Evolutionary conservation across 768 basidiomycete species (phyloP), one percentile per base, ranked within the genome.

Genomic region (Kwoniella sp.): DNA sequence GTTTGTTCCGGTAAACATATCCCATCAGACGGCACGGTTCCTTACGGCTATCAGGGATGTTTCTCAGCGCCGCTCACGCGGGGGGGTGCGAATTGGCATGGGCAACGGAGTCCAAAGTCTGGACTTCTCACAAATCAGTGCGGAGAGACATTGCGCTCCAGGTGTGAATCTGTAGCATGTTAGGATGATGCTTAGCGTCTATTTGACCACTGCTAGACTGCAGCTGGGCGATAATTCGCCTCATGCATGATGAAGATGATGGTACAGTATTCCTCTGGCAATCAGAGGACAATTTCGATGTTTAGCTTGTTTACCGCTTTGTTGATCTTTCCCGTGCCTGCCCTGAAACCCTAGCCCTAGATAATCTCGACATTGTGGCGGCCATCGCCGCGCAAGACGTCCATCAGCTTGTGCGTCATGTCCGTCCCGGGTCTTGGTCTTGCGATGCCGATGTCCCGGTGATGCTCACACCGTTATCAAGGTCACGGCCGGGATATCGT

Each of bases 21-120:
- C 41, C 41, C 41, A 45, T 45, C 41, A 20, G 41, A 11, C 41
- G 41, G 41, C 8, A 45, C 41, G 41, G 41, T 45, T 45, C 41
- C 41, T 45, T 45, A 45, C 41, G 41, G 41, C 41, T 45, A 45
- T 45, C 41, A 45, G 41, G 41, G 41, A 45, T 17, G 15, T 45
- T n/a, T 17, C 34, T 34, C 13, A 17, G 41, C 41, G 41, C 41
- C 41, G 41, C 41, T 45, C 41, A 45, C 41, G 41, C 41, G 41
- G 41, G 41, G 41, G 41, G 41, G 15, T 20, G 41, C 9, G 41
- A 45, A 3, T 4, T 8, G 41, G 3, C 41, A 45, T n/a, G n/a
- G n/a, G n/a, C n/a, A n/a, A n/a, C n/a, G n/a, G n/a, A n/a, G n/a
- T n/a, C n/a, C n/a, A n/a, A n/a, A 45, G 41, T 45, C 41, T 45